Evolutionary conservation across 2,329 filamentous ascomycete genomes (phyloP), one percentile per base, ranked within the genome.

Genomic region (Penicillium corylophilum): DNA sequence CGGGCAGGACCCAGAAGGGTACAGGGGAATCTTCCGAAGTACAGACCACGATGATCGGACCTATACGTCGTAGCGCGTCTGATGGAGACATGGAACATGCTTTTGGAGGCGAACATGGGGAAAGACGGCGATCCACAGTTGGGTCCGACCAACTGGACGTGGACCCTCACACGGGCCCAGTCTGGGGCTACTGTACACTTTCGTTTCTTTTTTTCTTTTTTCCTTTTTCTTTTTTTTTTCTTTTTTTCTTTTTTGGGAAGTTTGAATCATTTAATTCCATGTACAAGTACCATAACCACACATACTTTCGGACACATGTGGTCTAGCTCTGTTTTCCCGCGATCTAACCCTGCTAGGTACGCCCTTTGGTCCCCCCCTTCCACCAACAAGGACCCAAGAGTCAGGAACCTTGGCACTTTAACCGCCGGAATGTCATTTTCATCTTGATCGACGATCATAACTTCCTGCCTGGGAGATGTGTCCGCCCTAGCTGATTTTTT

Each of bases 81-180:
- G 55, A 46, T 49, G 54, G 44, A 46, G 53, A 36, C 33, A 36
- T 56, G 54, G 51, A 57, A 59, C 54, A 59, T 56, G 54, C 45
- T 49, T 53, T 53, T 60, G 55, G 55, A 45, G 55, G 54, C 54
- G 56, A 60, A 58, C 55, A 61, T 57, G 54, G 58, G 60, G 56
- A 61, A 61, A 48, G 38, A 44, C 20, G 36, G 18, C 26, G 46
- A 18, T 41, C 53, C 51, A 51, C 50, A 41, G 20, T 13, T 38
- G 35, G 16, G 35, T 38, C 35, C 35, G 35, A 38, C 35, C 35
- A 20, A 38, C 20, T 38, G 46, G 39, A 44, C 28, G 45, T 51
- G 44, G 51, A 55, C 46, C 54, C 44, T 58, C 46, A 48, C 53
- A 58, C 53, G 51, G 51, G 48, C 47, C 48, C 35, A 31, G 48